Evolutionary conservation across 108 stramenopile species (phyloP), one percentile per base, ranked within the genome.

Genomic region (Cyclostephanos tholiformis): DNA sequence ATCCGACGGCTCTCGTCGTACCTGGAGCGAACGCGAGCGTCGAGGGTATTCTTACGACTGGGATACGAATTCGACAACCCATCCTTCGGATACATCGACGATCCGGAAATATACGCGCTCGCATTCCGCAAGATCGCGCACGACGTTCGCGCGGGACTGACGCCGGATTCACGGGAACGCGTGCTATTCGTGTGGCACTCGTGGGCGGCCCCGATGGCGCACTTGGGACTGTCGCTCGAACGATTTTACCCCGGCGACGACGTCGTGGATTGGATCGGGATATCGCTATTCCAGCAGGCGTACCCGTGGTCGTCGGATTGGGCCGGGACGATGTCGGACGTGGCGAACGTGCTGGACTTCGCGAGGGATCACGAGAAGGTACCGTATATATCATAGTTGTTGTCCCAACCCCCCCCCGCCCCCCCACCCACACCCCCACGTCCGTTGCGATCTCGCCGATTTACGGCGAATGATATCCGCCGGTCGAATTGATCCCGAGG

Each of bases 21-120:
- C 64, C 61, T 92, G 0, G 74, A 72, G 36, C 46, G 44, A 13
- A 63, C 64, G 16, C 50, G 49, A 12, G 89, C 89, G 23, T 75
- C 66, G 2, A 85, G 86, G 64, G 66, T 91, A 1, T 91, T 91
- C 77, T 71, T 94, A 11, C 67, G 93, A 22, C 66, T 94, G 27
- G 93, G 93, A 48, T 94, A 94, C 56, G 89, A 94, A 55, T 94
- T 94, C 64, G 93, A 94, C 74, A 94, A 94, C 74, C 90, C 90
- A 4, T 61, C 63, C 1, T 93, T 93, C 80, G 88, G 87, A 7
- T 94, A 87, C 67, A 65, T 75, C 22, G 74, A 85, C 44, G 70
- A 88, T 74, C 90, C 93, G 8, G 29, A 55, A 6, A 43, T 76
- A 12, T 94, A 82, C 63, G 68, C 67, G 29, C 62, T 86, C 55